Base-by-base conservation (phyloP, 2,329 filamentous ascomycete genomes). In the Pestalotiopsis sp. region DNA sequence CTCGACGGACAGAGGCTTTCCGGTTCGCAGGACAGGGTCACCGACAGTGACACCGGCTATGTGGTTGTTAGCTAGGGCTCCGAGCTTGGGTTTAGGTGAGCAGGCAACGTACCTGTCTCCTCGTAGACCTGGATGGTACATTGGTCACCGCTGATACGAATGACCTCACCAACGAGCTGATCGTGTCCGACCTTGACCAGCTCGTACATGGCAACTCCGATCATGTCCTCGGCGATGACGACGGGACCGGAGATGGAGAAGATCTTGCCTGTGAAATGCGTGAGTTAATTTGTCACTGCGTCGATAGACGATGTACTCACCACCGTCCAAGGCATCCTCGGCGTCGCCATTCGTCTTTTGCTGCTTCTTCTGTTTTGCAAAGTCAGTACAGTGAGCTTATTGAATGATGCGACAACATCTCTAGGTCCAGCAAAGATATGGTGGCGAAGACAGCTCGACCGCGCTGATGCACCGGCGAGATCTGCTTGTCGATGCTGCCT, bases 131-230 rank as follows among this genome's bases (percentile, higher is more conserved):
- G 96, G 75, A 99, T 97, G 64, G 95, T 97, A 75, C 94, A 95
- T 84, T 95, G 97, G 82, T 99, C 96, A 81, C 86, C 92, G 78
- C 93, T 96, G 84, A 99, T 97, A 81, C 96, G 93, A 87, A 99
- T 99, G 82, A 99, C 96, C 84, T 99, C 96, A 80, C 96, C 96
- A 71, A 97, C 92, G 70, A 99, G 90, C 79, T 92, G 90, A 79
- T 97, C 94, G 79, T 97, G 90, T 76, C 96, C 95, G 76, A 99
- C 95, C 85, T 89, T 92, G 81, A 97, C 95, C 93, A 99, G 88
- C 86, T 99, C 96, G 90, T 98, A 98, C 96, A 99, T 99, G 82
- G 96, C 95, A 88, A 96, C 96, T 82, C 96, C 96, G 79, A 95
- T 94, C 95, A 99, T 97, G 83, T 98, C 91, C 86, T 98, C 95